Evolutionary conservation across 305 asterid species (phyloP).

Genomic region (Fraxinus dipetala): DNA sequence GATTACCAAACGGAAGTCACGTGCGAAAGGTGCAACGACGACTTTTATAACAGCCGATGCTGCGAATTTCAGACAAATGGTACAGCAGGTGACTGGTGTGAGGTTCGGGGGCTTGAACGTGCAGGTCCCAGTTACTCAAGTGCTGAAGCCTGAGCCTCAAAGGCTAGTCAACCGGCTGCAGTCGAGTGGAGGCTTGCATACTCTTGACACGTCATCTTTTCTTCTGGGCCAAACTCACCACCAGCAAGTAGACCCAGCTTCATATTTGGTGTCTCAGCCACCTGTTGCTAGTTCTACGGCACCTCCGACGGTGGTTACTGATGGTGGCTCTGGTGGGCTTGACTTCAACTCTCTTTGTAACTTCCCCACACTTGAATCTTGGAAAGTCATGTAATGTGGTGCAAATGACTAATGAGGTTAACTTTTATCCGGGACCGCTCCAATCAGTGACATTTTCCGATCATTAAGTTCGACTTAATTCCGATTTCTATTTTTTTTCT

Average conservation of each 20-base stretch:
- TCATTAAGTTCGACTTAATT: slow-evolving; percentile 8
- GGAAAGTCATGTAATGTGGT: slow-evolving; percentile 35
- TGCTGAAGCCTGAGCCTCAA: slow-evolving; percentile 42
- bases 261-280: slow-evolving; percentile 8
- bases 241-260: slow-evolving; percentile 12
- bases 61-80: slow-evolving; percentile 84
- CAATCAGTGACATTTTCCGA: background rate
- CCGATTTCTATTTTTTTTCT: background rate
- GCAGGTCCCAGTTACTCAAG: slow-evolving; percentile 21
- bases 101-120: slow-evolving; percentile 34
- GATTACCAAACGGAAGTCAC: slow-evolving; percentile 60
- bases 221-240: slow-evolving; percentile 27
- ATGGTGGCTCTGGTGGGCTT: slow-evolving; percentile 33
- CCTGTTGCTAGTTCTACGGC: background rate
- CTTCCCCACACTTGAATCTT: slow-evolving; percentile 76
- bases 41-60: slow-evolving; percentile 85
- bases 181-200: slow-evolving; percentile 38
- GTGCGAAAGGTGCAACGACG: slow-evolving; percentile 67
- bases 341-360: slow-evolving; percentile 44
- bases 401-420: background rate
- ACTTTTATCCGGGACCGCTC: background rate
- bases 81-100: slow-evolving; percentile 88
- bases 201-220: slow-evolving; percentile 58
- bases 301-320: slow-evolving; percentile 22
- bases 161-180: slow-evolving; percentile 30